These are phyloP conservation scores for Cyberlindnera veronae DNA, from an alignment of 805 yeast species.

Conservation along the genomic window DNA sequence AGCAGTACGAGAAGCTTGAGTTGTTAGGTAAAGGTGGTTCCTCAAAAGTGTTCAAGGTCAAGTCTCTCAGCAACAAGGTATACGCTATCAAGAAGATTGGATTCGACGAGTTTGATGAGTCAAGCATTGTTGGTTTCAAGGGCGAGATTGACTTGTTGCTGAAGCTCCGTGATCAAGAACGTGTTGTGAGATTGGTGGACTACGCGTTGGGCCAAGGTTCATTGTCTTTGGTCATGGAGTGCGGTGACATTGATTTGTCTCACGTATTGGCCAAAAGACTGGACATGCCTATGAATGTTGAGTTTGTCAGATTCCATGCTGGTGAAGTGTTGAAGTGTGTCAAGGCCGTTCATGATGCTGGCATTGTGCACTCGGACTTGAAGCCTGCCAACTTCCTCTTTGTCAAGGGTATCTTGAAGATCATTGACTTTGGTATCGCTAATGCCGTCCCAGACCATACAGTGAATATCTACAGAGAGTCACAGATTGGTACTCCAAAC, in stretches of 20 bases:
- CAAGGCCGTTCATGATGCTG: constrained; percentile 80
- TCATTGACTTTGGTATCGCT: constrained; percentile 96
- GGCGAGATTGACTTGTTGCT: constrained; percentile 82
- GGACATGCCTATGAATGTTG: constrained; percentile 53
- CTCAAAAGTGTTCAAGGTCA: constrained; percentile 83
- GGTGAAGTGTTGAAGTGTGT: constrained; percentile 80
- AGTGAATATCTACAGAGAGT: constrained; percentile 80
- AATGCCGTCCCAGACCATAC: constrained; percentile 92
- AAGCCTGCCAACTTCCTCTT: constrained; percentile 71
- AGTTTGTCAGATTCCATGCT: constrained; percentile 77
- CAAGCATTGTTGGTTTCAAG: constrained; percentile 73
- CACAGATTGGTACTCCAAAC: constrained; percentile 93
- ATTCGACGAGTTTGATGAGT: constrained; percentile 75
- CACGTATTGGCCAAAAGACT: constrained; percentile 64
- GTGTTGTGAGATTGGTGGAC: constrained; percentile 80
- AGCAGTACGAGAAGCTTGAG: constrained; percentile 69
- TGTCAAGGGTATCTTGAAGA: constrained; percentile 79
- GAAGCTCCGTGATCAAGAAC: constrained; percentile 51
- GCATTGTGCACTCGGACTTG: constrained; percentile 80
- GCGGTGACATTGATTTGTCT: constrained; percentile 89
- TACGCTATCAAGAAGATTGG: constrained; percentile 81
- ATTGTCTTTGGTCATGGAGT: constrained; percentile 82
- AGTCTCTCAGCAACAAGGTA: constrained; percentile 48
- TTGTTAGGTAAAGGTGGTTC: constrained; percentile 89
- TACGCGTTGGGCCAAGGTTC: constrained; percentile 63